Evolutionary conservation across 208 protist genomes (phyloP), one percentile per base, ranked within the genome.

Genomic region (Acanthamoeba healyi): DNA sequence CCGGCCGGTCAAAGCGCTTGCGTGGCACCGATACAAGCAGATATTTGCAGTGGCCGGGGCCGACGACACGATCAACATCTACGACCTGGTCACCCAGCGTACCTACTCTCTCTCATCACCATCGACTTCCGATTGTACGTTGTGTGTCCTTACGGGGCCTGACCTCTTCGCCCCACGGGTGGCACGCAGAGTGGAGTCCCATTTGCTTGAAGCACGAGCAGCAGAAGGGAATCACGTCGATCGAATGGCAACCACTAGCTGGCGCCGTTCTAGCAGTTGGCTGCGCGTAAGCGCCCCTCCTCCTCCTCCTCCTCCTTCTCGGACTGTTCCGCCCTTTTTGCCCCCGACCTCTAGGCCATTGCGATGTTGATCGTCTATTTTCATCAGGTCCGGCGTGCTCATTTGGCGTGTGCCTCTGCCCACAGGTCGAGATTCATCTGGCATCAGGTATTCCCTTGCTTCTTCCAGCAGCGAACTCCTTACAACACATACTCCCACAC

Each of bases 1-100:
- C 22, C 70, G 70, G 70, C 70, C 70, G 34, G 61, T 88, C 51
- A 88, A 63, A 63, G 79, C 79, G 32, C 34, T 88, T 19, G 79
- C 79, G 32, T 88, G 79, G 79, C 79, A 88, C 34, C 79, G 32
- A 34, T 88, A 88, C 49, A 88, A 63, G 26, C 79, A 88, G 36
- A 63, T 88, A 54, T 88, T 88, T 61, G 79, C 79, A 4, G 51
- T 88, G 29, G 79, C 44, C 29, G 17, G 46, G 17, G 79, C 79
- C 15, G 79, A 88, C 36, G 79, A 63, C 29, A 88, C 46, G 24
- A 88, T 88, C 51, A 54, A 63, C 36, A 36, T 88, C 36, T 88
- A 88, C n/a, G 51, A 88, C 19, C 79, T 88, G 14, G 34, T 7
- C 40, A 40, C 79, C 32, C 46, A 88, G 49, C 42, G 79, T 88